Base-by-base conservation (phyloP, 192 early-diverging fungal species). In the Powellomyces hirtus region DNA sequence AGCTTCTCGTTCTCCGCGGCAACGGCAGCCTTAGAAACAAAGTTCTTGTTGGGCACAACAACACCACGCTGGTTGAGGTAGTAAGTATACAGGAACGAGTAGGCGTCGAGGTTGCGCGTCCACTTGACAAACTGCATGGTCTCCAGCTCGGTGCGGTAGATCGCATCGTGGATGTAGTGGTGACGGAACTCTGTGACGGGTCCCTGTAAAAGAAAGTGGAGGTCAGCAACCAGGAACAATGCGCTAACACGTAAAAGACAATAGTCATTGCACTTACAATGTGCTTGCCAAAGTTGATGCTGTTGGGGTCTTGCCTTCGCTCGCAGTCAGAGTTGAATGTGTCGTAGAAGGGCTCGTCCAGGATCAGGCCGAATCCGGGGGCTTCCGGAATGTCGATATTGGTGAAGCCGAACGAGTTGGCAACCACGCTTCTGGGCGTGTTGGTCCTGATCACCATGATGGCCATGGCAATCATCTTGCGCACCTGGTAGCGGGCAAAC, bases 401-500 rank as follows among this genome's bases (percentile, higher is more conserved):
- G 26, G 81, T 73, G 14, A 71, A 73, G 16, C 77, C 75, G 64
- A 94, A 94, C 26, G 91, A 64, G 24, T 80, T 75, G 11, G 83
- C 77, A 29, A 98, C 88, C 24, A 98, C 75, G 1, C 65, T 68
- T 14, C 88, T 46, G 2, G 94, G 92, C 5, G 91, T 92, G 10
- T 78, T 70, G 11, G 87, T 87, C 8, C 96, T 86, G 29, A 93
- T 80, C 59, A 92, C 80, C 79, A 99, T 77, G 7, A 96, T 82
- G 11, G 89, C 88, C 65, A 99, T 81, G 80, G 95, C 91, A 59
- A 99, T 92, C 98, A 99, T 99, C 75, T 98, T 98, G 49, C 98
- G 89, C 69, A 99, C 98, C 81, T 99, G 98, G 82, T 98, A 96
- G 42, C 98, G 79, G 90, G 98, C 98, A 71, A 99, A 99, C 38